phyloP scores from a whole-genome alignment of 345 rosid genomes.

The Brassica cretica region DNA sequence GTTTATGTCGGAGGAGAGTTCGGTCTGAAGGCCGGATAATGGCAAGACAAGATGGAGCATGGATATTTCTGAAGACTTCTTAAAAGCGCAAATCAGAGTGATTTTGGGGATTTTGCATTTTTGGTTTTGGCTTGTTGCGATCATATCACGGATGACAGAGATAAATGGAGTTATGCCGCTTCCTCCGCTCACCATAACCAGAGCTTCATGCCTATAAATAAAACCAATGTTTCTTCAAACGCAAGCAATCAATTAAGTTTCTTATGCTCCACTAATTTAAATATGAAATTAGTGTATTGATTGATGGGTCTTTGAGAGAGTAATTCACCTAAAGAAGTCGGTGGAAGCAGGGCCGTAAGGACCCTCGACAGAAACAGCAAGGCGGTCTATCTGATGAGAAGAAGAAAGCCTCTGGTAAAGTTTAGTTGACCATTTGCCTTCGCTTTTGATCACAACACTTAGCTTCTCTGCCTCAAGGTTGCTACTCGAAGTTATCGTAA shows the following conservation, averaged over 20 bases:
- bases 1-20: constrained; percentile 42
- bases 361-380: constrained; percentile 69
- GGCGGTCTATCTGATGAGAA: constrained; percentile 44
- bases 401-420: constrained; percentile 68
- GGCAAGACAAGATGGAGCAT: constrained; percentile 73
- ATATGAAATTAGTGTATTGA: neutral
- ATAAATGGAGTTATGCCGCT: constrained; percentile 88
- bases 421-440: constrained; percentile 81
- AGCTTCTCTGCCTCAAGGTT: constrained; percentile 63
- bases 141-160: constrained; percentile 67
- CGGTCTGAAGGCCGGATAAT: constrained; percentile 39
- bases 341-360: constrained; percentile 87
- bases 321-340: constrained; percentile 61
- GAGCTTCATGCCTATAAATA: constrained; percentile 57
- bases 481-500: constrained; percentile 68
- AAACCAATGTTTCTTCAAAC: constrained; percentile 8
- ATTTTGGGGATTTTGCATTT: constrained; percentile 50
- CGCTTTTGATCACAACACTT: constrained; percentile 67
- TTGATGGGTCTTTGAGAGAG: neutral
- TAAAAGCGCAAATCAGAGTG: constrained; percentile 58
- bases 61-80: constrained; percentile 56
- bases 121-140: constrained; percentile 41
- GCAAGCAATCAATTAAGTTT: constrained; percentile 11
- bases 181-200: constrained; percentile 90
- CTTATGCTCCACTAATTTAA: neutral